Evolutionary conservation across 768 basidiomycete species (phyloP).

Genomic region (Pulveroboletus sp.): DNA sequence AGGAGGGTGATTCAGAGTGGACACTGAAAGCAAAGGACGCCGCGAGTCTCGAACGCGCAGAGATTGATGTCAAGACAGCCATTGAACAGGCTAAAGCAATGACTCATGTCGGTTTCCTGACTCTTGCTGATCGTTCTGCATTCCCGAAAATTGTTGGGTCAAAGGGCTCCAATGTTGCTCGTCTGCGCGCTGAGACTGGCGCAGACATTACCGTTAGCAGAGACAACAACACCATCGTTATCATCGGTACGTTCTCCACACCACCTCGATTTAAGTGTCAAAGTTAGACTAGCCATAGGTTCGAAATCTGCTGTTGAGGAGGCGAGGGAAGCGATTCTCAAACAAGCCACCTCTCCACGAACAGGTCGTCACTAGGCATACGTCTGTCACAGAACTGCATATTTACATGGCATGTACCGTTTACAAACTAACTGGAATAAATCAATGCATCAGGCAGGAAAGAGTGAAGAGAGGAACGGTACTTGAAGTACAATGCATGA

Average conservation of each 20-base stretch:
- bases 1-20: slow-evolving; percentile 85
- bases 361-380: slow-evolving; percentile 18
- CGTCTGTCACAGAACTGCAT: slow-evolving; percentile 6
- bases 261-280: neutral
- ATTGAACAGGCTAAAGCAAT: slow-evolving; percentile 67
- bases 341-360: slow-evolving; percentile 41
- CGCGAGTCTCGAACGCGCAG: slow-evolving; percentile 70
- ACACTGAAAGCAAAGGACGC: slow-evolving; percentile 78
- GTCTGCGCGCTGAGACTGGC: slow-evolving; percentile 83
- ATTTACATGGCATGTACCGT: slow-evolving; percentile 26
- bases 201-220: slow-evolving; percentile 90
- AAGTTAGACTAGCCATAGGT: slow-evolving; percentile 39
- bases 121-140: slow-evolving; percentile 69
- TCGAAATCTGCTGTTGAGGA: slow-evolving; percentile 59
- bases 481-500: too few species aligned
- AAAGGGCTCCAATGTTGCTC: slow-evolving; percentile 86
- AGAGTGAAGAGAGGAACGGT: neutral
- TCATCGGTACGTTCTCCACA: slow-evolving; percentile 56
- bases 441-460: slow-evolving; percentile 6
- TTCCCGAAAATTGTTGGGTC: slow-evolving; percentile 94
- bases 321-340: slow-evolving; percentile 76
- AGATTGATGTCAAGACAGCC: slow-evolving; percentile 59
- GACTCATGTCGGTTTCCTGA: slow-evolving; percentile 81
- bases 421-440: slow-evolving; percentile 26
- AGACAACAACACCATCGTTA: slow-evolving; percentile 81